These are phyloP conservation scores for Cymodocea nodosa DNA, from an alignment of 116 monocot species.

Conservation along the genomic window DNA sequence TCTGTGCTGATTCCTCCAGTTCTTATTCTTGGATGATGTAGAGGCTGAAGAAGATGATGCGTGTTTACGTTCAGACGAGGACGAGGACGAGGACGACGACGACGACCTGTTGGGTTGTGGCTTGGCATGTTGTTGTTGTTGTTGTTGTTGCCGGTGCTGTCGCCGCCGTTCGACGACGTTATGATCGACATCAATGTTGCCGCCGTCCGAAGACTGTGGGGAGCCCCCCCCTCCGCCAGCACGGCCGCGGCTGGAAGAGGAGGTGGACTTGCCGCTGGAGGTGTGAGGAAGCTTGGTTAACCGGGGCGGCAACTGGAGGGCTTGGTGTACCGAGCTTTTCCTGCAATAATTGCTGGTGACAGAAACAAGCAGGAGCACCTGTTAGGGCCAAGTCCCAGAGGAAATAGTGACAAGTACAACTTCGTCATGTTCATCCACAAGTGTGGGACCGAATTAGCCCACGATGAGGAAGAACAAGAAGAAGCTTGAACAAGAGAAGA, in stretches of 20 bases:
- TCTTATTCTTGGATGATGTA: background rate
- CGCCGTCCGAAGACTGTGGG: background rate
- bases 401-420: background rate
- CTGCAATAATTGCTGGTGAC: conserved; percentile 12
- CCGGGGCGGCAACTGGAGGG: conserved; percentile 37
- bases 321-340: conserved; percentile 16
- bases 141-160: too few relatives aligned
- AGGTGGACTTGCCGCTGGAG: background rate
- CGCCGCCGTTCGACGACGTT: too few relatives aligned
- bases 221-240: conserved; percentile 1
- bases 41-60: background rate
- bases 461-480: background rate
- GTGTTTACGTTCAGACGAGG: background rate
- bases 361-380: background rate
- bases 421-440: conserved; percentile 2
- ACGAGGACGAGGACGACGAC: background rate
- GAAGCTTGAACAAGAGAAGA: background rate
- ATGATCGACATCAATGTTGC: background rate
- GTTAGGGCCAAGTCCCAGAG: background rate
- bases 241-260: background rate
- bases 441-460: background rate
- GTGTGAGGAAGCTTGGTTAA: conserved; percentile 15
- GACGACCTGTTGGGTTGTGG: background rate
- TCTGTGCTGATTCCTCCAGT: conserved; percentile 4
- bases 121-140: too few relatives aligned